Percentiles rank a stretch among this genome's conserved stretches.
Conservation (phyloP, 768 basidiomycete genomes). For the Strobilomyces echinocephalus region DNA sequence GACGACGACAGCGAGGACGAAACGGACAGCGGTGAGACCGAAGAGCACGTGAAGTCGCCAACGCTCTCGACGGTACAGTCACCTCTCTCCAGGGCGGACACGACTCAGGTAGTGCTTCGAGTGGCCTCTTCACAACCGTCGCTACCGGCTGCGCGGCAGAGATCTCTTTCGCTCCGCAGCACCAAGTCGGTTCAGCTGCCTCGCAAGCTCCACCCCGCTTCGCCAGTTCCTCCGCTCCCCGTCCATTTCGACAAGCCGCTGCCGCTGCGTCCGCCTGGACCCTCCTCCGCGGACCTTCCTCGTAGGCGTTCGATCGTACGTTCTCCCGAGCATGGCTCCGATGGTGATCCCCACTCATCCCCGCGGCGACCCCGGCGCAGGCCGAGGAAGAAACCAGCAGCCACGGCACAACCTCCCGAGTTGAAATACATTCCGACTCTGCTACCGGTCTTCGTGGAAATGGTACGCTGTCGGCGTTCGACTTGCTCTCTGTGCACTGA, state of each 20-base stretch:
- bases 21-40: slow-evolving; percentile 14
- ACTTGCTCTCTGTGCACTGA: neutral
- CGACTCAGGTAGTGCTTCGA: neutral
- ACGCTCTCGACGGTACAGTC: neutral
- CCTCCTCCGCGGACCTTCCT: slow-evolving; percentile 10
- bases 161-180: slow-evolving; percentile 44
- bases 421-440: slow-evolving; percentile 74
- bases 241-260: slow-evolving; percentile 38
- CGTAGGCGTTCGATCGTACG: slow-evolving; percentile 18
- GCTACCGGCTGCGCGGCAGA: slow-evolving; percentile 10
- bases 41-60: slow-evolving; percentile 6
- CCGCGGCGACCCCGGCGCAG: slow-evolving; percentile 21
- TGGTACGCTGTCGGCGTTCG: slow-evolving; percentile 48
- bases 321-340: neutral
- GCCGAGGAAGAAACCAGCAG: slow-evolving; percentile 40
- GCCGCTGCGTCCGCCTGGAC: slow-evolving; percentile 31
- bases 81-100: neutral
- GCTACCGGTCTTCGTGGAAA: slow-evolving; percentile 85
- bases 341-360: neutral
- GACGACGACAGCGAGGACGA: slow-evolving; percentile 39
- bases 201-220: slow-evolving; percentile 23
- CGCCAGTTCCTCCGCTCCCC: slow-evolving; percentile 39
- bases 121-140: slow-evolving; percentile 2
- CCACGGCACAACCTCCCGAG: slow-evolving; percentile 65
- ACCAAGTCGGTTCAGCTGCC: slow-evolving; percentile 42